Base-by-base conservation (phyloP, 306 rosid genomes). In the Trifolium subterraneum region DNA sequence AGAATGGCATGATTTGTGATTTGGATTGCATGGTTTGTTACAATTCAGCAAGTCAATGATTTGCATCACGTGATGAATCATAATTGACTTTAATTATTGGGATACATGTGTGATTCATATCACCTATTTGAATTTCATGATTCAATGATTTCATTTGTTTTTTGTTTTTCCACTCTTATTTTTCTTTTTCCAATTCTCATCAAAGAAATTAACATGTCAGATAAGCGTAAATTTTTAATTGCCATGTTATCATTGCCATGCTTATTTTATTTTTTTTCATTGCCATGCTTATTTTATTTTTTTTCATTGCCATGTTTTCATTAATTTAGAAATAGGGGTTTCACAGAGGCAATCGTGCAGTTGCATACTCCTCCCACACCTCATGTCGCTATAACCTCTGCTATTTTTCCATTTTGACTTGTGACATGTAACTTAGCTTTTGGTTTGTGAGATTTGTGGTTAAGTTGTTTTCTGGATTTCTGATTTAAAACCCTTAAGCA, bases 281-380 rank as follows among this genome's bases (percentile, higher is more conserved):
- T 65, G 51, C 35, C 50, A 41, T 65, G 33, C n/a, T n/a, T n/a
- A n/a, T n/a, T n/a, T n/a, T 41, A 8, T 42, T 65, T 39, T 5
- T 39, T 39, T 65, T 65, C 19, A n/a, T 65, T 65, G 51, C 35
- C 50, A 41, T 65, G 33, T 65, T 65, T 65, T 41, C 31, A 38
- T 41, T 22, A 39, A 39, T 19, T 11, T 7, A 36, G 50, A 64
- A 36, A 18, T 38, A 18, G 29, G 69, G 70, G 70, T 14, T 38
- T 38, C 11, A 29, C 1, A 64, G 31, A 20, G 11, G 4, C 35
- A 25, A 58, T 23, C 9, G 12, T 25, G 18, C 36, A 23, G 18
- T 58, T 58, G 35, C 64, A 11, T 58, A 25, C 70, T 20, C 25
- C 2, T 22, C 70, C 15, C 54, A 5, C 51, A 64, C 51, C 51